Percentiles rank a stretch among this genome's conserved stretches.
phyloP scores from a whole-genome alignment of 2,329 filamentous ascomycete species.

The Fusarium praegraminearum region DNA sequence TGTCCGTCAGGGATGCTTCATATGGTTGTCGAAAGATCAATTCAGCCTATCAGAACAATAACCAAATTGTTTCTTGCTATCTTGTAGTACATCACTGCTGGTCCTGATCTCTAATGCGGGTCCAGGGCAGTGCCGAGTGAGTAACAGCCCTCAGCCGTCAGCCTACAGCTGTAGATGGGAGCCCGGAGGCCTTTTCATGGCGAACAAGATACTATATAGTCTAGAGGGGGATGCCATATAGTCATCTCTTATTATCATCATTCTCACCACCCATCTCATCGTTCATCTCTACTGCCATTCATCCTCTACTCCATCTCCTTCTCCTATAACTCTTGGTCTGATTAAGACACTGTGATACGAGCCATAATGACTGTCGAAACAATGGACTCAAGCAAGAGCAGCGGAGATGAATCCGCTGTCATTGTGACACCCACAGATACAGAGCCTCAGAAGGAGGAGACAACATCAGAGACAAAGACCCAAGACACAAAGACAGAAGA shows the following conservation, averaged over 20 bases:
- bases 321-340: background rate
- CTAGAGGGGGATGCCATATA: background rate
- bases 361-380: conserved; percentile 29
- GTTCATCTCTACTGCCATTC: background rate
- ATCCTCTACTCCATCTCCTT: background rate
- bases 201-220: conserved; percentile 26
- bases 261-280: background rate
- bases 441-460: conserved; percentile 31
- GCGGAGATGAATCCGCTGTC: conserved; percentile 39
- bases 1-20: background rate
- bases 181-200: background rate
- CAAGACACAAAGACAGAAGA: conserved; percentile 27
- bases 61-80: too few species aligned
- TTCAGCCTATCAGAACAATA: conserved; percentile 1
- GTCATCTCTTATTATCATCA: background rate
- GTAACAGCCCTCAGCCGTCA: conserved; percentile 23
- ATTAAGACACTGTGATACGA: background rate
- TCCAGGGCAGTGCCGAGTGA: conserved; percentile 24
- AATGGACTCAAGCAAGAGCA: conserved; percentile 42
- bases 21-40: background rate
- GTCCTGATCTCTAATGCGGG: background rate
- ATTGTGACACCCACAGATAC: conserved; percentile 42
- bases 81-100: background rate
- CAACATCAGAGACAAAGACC: conserved; percentile 25
- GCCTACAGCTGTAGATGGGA: background rate